Evolutionary conservation across 345 rosid species (phyloP), one percentile per base, ranked within the genome.

Genomic region (Diplotaxis tenuifolia): DNA sequence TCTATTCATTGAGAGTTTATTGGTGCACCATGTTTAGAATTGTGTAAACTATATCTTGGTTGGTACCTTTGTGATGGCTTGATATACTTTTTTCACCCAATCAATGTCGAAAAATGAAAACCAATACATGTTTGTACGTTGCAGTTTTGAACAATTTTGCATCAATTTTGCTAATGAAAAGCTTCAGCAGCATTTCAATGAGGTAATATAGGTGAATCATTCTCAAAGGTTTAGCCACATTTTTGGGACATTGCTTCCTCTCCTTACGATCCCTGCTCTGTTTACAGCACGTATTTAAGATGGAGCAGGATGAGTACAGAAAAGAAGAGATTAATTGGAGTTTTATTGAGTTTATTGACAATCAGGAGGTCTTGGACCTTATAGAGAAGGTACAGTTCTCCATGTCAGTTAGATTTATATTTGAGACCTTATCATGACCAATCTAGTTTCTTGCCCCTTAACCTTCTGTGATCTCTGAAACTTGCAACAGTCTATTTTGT

Each of bases 401-500:
- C 50, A 42, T 40, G 42, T 36, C 42, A 36, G 42, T 36, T 36
- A 36, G 42, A 36, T 40, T 40, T 38, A 38, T 38, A 38, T 38
- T 40, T 11, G 1, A 40, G 47, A 12, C 47, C 4, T 16, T 40
- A 6, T 40, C n/a, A n/a, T n/a, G n/a, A n/a, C n/a, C n/a, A n/a
- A n/a, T 40, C 42, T 11, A 40, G 47, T 42, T 42, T 42, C 50
- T 42, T n/a, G 18, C 18, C 50, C 50, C 64, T 52, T 50, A 36
- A 29, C 53, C 21, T 50, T 66, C 9, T 47, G 53, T 32, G 36
- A 47, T 42, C n/a, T 54, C 38, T 20, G 52, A 50, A 25, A 18
- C 55, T 62, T 68, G 78, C 53, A 47, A 49, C 40, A 27, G 28
- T 67, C 60, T 58, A 66, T 25, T 42, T 18, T 59, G 62, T 59